Base-by-base conservation (phyloP, 257 asterid species). In the Penstemon newberryi region DNA sequence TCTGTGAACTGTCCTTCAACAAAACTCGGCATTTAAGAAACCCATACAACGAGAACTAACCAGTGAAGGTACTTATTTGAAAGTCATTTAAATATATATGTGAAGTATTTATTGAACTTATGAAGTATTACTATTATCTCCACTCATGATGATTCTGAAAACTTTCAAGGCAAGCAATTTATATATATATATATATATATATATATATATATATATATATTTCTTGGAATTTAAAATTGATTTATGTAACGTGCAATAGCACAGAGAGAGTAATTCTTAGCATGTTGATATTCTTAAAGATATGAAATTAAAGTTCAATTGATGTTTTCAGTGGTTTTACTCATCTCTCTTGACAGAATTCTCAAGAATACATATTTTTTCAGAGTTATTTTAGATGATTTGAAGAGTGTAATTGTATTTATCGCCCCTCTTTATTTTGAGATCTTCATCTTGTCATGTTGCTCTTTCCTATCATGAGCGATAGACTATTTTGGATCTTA, bases 21-120 rank as follows among this genome's bases (percentile, higher is more conserved):
- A 91, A 88, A 81, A 86, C 96, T 68, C 92, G 95, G 67, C 92
- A 88, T 73, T 79, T 91, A 84, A 79, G 94, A 79, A 91, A 91
- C 76, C 95, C 97, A 10, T 91, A 56, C 83, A 89, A 87, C 68
- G 95, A 91, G 77, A 85, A 89, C 80, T 74, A 89, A 66, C 96
- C 96, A 44, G 97, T 89, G 75, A 91, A 91, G 95, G 96, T 91
- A 86, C 67, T 39, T 66, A 4, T 70, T 46, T 71, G 53, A 19
- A 65, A 70, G 44, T 66, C 39, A 25, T 38, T n/a, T 69, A 15
- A 15, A 18, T 66, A 39, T 61, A 61, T 67, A 12, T 69, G 8
- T 44, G 25, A 37, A 45, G 13, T 76, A 57, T 66, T 6, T 36
- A 66, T 50, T 40, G 36, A 25, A 25, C 33, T 2, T 25, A 1